A percentile compares a stretch with the other conserved stretches of the same genome.
Evolutionary conservation across 1,284 basidiomycete species (phyloP).

Genomic region (Pseudozyma thailandica): DNA sequence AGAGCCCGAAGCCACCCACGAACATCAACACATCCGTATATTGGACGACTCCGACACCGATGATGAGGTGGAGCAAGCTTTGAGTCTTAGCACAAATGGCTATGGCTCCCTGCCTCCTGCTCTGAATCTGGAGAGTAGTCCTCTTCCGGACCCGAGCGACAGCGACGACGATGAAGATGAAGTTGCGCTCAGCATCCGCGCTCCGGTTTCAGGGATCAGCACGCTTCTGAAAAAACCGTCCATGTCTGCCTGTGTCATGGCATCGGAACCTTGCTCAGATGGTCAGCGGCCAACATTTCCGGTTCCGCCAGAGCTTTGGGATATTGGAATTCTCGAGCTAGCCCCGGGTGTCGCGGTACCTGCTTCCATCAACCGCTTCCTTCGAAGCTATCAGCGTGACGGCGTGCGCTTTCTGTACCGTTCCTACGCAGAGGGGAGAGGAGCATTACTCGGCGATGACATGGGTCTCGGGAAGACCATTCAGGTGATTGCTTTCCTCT

Average conservation of each 20-base stretch:
- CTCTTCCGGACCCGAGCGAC: neutral
- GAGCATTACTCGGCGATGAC: conserved; percentile 84
- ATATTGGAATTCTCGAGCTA: conserved; percentile 19
- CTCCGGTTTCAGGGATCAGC: neutral
- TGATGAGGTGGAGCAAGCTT: conserved; percentile 17
- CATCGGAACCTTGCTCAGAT: neutral
- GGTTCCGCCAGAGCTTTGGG: conserved; percentile 14
- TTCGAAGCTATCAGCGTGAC: conserved; percentile 85
- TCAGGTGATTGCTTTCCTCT: conserved; percentile 86
- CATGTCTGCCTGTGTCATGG: neutral
- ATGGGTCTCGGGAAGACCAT: conserved; percentile 83
- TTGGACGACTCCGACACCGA: conserved; percentile 10
- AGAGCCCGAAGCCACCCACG: neutral
- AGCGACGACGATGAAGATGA: conserved; percentile 34
- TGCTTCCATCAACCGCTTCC: conserved; percentile 78
- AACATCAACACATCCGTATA: neutral
- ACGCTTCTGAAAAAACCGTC: neutral
- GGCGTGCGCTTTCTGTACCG: conserved; percentile 81
- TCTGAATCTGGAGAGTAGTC: neutral
- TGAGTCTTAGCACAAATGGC: conserved; percentile 12
- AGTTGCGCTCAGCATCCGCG: conserved; percentile 15
- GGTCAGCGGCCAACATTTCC: conserved; percentile 30
- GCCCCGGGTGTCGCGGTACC: conserved; percentile 72
- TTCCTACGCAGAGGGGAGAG: conserved; percentile 74
- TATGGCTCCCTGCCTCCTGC: neutral